phyloP scores from a whole-genome alignment of 164 flowering plant species.

The Vitis riparia region DNA sequence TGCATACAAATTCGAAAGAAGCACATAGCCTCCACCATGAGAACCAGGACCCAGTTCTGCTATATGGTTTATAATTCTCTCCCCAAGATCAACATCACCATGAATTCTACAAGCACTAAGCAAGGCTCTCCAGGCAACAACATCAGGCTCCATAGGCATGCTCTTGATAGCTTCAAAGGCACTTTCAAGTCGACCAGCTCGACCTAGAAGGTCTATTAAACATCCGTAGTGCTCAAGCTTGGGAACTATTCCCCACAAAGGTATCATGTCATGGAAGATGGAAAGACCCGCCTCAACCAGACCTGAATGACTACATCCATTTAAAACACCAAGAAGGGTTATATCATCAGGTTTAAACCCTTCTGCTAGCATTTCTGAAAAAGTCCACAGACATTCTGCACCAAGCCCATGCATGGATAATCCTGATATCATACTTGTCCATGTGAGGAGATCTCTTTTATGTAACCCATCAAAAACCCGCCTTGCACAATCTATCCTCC shows the following conservation, averaged over 20 bases:
- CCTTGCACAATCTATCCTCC: constrained; percentile 6
- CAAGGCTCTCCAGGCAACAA: constrained; percentile 3
- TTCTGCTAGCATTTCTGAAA: constrained; percentile 2
- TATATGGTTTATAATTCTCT: constrained; percentile 3
- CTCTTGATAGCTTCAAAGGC: not conserved
- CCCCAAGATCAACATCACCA: constrained; percentile 7
- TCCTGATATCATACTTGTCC: constrained; percentile 13
- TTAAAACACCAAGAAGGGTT: constrained; percentile 6
- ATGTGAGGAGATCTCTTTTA: not conserved
- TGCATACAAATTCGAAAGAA: constrained; percentile 16
- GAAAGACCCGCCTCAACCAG: constrained; percentile 7
- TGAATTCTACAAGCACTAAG: constrained; percentile 13
- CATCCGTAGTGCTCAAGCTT: constrained; percentile 15
- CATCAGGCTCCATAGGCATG: constrained; percentile 10
- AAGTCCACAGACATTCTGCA: constrained; percentile 3
- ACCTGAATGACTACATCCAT: constrained; percentile 17
- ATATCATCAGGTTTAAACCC: constrained; percentile 13
- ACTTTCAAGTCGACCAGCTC: constrained; percentile 3
- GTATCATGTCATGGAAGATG: constrained; percentile 3
- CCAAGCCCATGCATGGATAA: constrained; percentile 13
- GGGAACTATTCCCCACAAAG: not conserved
- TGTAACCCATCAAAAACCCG: constrained; percentile 1
- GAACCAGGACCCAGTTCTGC: not conserved
- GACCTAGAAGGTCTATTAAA: constrained; percentile 12
- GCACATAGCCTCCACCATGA: constrained; percentile 9